These are phyloP conservation scores for Shiraia sp. DNA, from an alignment of 2,329 filamentous ascomycete genomes.

Conservation along the genomic window DNA sequence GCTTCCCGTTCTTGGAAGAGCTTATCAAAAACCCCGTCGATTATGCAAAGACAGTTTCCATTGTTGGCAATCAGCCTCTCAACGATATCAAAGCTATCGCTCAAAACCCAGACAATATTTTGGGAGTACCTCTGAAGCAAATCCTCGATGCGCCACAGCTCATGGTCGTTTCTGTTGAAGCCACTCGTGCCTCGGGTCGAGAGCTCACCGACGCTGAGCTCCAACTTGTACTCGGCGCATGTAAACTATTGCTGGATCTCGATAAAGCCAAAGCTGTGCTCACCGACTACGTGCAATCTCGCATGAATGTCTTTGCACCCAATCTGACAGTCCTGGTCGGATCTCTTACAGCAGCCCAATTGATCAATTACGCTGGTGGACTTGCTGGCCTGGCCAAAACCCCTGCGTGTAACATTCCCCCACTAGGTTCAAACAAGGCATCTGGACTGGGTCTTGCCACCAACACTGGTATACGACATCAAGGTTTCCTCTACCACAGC, in stretches of 20 bases:
- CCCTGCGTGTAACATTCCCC: constrained; percentile 88
- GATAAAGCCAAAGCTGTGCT: constrained; percentile 85
- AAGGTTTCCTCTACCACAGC: constrained; percentile 92
- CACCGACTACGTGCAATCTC: constrained; percentile 92
- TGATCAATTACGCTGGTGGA: constrained; percentile 93
- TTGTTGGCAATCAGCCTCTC: constrained; percentile 89
- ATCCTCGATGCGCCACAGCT: constrained; percentile 86
- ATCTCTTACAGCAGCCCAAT: constrained; percentile 88
- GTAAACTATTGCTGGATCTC: constrained; percentile 84
- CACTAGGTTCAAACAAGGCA: constrained; percentile 87
- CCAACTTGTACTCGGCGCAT: constrained; percentile 73
- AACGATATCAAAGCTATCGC: constrained; percentile 83
- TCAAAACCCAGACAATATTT: constrained; percentile 74
- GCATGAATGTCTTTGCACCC: constrained; percentile 94
- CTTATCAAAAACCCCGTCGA: constrained; percentile 90
- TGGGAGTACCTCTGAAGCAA: constrained; percentile 74
- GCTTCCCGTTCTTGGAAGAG: constrained; percentile 90
- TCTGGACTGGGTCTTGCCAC: constrained; percentile 83
- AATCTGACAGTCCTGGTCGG: constrained; percentile 91
- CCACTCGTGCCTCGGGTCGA: constrained; percentile 82
- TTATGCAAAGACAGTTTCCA: constrained; percentile 92
- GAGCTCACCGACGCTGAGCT: constrained; percentile 78
- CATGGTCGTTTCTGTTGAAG: constrained; percentile 96
- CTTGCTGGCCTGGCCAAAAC: constrained; percentile 87
- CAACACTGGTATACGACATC: constrained; percentile 86